Conservation (phyloP, 139 green algal genomes). For the Zygnema circumcarinatum region DNA sequence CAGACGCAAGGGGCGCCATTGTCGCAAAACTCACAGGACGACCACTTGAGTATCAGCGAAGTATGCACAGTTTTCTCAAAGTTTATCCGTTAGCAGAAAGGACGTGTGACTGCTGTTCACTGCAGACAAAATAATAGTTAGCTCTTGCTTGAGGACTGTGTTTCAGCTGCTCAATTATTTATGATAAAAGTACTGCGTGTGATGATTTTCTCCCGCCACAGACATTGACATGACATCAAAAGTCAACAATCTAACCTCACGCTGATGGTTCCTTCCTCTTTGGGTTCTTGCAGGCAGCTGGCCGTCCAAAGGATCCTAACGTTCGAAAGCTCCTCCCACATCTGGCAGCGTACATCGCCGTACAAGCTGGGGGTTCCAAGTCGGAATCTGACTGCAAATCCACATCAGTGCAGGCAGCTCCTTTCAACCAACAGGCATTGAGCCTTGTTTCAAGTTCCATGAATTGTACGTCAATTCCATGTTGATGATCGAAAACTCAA, state of each 20-base stretch:
- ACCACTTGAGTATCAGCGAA: background rate
- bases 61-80: too few relatives aligned
- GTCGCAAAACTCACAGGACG: background rate
- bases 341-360: background rate
- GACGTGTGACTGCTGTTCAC: too few relatives aligned
- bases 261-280: background rate
- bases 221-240: too few relatives aligned
- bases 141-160: too few relatives aligned
- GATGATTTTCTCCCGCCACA: too few relatives aligned
- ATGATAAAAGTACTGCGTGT: background rate
- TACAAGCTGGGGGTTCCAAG: background rate
- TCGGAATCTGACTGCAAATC: background rate
- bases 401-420: background rate
- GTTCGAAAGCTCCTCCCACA: background rate
- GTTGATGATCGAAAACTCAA: background rate
- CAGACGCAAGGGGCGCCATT: background rate
- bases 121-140: too few relatives aligned
- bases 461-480: background rate
- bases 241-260: background rate
- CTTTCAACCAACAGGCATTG: background rate
- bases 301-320: background rate
- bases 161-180: background rate
- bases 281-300: background rate
- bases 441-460: background rate
- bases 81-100: too few relatives aligned